phyloP scores from a whole-genome alignment of 768 basidiomycete species.

The Termitomyces sp. region DNA sequence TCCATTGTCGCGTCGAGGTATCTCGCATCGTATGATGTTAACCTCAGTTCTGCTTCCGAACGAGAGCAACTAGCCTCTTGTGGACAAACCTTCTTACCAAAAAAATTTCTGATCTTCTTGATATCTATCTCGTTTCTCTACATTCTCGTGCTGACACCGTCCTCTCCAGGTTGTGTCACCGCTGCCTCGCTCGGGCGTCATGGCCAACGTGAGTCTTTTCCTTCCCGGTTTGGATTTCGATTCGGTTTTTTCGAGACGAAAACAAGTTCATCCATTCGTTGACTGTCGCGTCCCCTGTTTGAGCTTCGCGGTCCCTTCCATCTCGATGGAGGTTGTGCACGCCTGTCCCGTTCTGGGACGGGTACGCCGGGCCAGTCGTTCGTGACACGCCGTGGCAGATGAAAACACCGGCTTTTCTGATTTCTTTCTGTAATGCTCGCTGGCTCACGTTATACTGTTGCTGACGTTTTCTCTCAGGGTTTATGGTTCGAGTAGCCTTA shows the following conservation, averaged over 20 bases:
- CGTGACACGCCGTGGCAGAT: conserved; percentile 32
- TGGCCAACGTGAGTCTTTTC: conserved; percentile 14
- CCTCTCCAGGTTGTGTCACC: conserved; percentile 5
- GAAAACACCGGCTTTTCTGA: conserved; percentile 72
- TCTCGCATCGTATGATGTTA: conserved; percentile 9
- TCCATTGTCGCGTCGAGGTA: neutral
- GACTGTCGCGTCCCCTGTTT: conserved; percentile 39
- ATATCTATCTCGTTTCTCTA: conserved; percentile 2
- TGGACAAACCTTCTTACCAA: conserved; percentile 58
- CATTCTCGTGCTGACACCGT: conserved; percentile 15
- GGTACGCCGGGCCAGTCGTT: conserved; percentile 29
- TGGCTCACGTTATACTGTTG: neutral
- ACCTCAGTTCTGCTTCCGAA: conserved; percentile 74
- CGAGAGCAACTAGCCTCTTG: conserved; percentile 63
- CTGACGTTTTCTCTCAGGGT: neutral
- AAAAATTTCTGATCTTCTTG: conserved; percentile 45
- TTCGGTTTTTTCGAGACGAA: conserved; percentile 42
- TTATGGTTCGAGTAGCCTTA: neutral
- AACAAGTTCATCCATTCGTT: conserved; percentile 87
- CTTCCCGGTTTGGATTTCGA: conserved; percentile 2
- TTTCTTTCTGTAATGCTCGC: conserved; percentile 1
- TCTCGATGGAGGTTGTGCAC: conserved; percentile 27
- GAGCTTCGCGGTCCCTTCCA: conserved; percentile 29
- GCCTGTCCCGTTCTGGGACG: conserved; percentile 44
- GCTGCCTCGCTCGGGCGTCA: neutral